Percentiles rank a stretch among this genome's conserved stretches.
Conservation (phyloP, 257 asterid species). For the Misopates orontium region DNA sequence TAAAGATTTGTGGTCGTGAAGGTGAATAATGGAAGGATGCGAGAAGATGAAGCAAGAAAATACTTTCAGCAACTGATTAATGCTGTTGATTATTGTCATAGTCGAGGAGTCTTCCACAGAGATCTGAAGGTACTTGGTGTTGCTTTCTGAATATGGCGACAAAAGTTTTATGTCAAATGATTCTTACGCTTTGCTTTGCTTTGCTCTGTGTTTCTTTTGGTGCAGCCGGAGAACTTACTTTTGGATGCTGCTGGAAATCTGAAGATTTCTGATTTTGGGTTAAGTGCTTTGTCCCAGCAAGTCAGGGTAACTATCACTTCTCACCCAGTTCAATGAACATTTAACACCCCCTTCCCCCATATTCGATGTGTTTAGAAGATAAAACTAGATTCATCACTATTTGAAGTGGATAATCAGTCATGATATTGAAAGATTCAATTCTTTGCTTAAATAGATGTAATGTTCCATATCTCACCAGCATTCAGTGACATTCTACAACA, state of each 20-base stretch:
- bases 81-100: constrained; percentile 95
- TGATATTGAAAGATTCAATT: neutral
- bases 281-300: constrained; percentile 94
- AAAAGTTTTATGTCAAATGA: neutral
- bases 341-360: too few relatives aligned
- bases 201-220: constrained; percentile 18
- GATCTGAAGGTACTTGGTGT: constrained; percentile 66
- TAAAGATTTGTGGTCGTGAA: constrained; percentile 24
- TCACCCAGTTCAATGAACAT: too few relatives aligned
- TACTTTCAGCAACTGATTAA: constrained; percentile 90
- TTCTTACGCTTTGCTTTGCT: constrained; percentile 6
- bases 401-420: neutral
- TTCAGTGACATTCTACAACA: neutral
- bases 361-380: neutral
- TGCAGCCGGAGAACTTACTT: constrained; percentile 89
- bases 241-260: constrained; percentile 83
- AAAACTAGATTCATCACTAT: neutral
- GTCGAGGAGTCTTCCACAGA: constrained; percentile 93
- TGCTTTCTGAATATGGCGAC: neutral
- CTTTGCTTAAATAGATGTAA: neutral
- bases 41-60: constrained; percentile 80
- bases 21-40: constrained; percentile 95
- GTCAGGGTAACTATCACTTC: constrained; percentile 67
- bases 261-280: constrained; percentile 92
- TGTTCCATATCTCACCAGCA: neutral